Evolutionary conservation across 2,329 filamentous ascomycete species (phyloP).

Genomic region (Elsinoe fawcettii): DNA sequence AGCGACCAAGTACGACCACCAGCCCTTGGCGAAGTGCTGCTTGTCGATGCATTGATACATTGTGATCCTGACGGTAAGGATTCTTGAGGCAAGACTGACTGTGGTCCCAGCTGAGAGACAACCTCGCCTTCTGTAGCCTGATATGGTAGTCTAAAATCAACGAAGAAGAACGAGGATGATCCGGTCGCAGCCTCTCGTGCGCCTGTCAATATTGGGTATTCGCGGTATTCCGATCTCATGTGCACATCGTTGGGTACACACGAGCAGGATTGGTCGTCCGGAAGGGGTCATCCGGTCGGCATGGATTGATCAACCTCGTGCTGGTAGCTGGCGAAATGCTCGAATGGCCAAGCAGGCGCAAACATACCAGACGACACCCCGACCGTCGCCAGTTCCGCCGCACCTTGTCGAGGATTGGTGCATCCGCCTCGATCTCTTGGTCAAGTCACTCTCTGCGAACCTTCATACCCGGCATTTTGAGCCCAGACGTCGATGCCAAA

Average conservation of each 20-base stretch:
- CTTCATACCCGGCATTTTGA: slow-evolving; percentile 31
- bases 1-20: neutral
- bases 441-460: slow-evolving; percentile 31
- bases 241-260: slow-evolving; percentile 28
- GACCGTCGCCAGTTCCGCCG: slow-evolving; percentile 30
- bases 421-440: slow-evolving; percentile 34
- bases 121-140: neutral
- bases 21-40: neutral
- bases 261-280: slow-evolving; percentile 26
- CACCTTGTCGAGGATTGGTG: slow-evolving; percentile 36
- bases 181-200: slow-evolving; percentile 29
- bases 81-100: slow-evolving; percentile 28
- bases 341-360: slow-evolving; percentile 41
- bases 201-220: slow-evolving; percentile 23
- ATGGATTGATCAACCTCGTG: slow-evolving; percentile 27
- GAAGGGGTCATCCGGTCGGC: slow-evolving; percentile 30
- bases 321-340: slow-evolving; percentile 33
- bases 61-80: neutral
- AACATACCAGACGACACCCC: slow-evolving; percentile 37
- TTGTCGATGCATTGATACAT: neutral
- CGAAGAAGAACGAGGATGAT: slow-evolving; percentile 33
- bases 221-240: slow-evolving; percentile 15
- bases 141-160: slow-evolving; percentile 32
- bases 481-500: slow-evolving; percentile 43
- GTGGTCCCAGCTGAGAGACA: slow-evolving; percentile 26